Evolutionary conservation across 2,329 filamentous ascomycete genomes (phyloP), one percentile per base, ranked within the genome.

Genomic region (Rachicladosporium sp.): DNA sequence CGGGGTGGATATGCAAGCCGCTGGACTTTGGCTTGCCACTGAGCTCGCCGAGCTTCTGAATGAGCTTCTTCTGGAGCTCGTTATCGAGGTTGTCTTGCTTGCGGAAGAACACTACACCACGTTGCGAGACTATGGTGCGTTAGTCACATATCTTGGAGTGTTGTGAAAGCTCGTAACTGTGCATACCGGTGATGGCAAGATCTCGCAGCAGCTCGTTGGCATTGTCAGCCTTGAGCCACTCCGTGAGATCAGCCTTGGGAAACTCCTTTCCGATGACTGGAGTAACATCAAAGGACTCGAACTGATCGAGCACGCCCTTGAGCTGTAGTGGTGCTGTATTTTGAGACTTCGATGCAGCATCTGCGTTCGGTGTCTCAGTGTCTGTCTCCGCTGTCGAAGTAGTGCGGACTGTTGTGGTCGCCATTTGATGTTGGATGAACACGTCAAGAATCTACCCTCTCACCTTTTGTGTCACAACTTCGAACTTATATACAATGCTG

Each of bases 101-200:
- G 12, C 78, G 72, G 61, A 83, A 80, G 62, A 82, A 81, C 23
- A 82, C 77, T 3, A 83, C 79, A 7, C 78, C 78, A 0, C 79
- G 72, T 43, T 75, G 71, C 1, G 78, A 82, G 47, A 83, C 78
- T 80, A 37, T 23, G 10, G 10, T 3, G 13, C 9, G 31, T 44
- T 34, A 40, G 31, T 34, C 27, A 10, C 27, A 11, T 6, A 30
- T 13, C 10, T 37, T 27, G 23, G 23, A 27, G 23, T 27, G 23
- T 27, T 6, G 23, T 27, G 23, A 27, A 27, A 27, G 23, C 23
- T 27, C 23, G 23, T 27, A 8, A 27, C 23, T 27, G 10, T 15
- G 11, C 37, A 40, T 60, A 81, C 77, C 72, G 1, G 74, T 80
- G 44, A 82, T 76, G 30, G 62, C 63, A 21, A 66, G 47, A 45